Percentiles rank a stretch among this genome's conserved stretches.
These are phyloP conservation scores for Yamadazyma akitaensis DNA, from an alignment of 805 yeast species.

Conservation along the genomic window DNA sequence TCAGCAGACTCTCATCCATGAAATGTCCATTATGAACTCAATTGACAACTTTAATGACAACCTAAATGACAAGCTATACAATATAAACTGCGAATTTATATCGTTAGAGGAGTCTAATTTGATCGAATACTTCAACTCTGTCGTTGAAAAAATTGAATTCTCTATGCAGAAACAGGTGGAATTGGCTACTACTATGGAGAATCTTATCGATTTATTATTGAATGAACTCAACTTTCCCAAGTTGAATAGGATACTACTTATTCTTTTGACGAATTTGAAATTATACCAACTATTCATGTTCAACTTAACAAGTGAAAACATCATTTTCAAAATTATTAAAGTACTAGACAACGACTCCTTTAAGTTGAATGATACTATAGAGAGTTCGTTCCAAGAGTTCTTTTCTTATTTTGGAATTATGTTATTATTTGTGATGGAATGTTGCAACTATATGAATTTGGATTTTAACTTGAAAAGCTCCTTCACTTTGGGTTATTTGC, in stretches of 20 bases:
- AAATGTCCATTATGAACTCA: conserved; percentile 22
- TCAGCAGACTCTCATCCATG: conserved; percentile 25
- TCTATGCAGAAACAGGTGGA: conserved; percentile 25
- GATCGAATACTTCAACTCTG: conserved; percentile 22
- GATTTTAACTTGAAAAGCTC: conserved; percentile 25
- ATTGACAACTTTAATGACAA: conserved; percentile 20
- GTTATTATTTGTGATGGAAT: conserved; percentile 26
- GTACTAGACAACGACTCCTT: conserved; percentile 47
- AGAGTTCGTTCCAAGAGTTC: conserved; percentile 58
- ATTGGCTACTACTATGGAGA: conserved; percentile 17
- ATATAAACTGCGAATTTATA: conserved; percentile 36
- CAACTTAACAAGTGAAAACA: conserved; percentile 42
- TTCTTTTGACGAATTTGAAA: conserved; percentile 43
- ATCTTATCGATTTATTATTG: conserved; percentile 23
- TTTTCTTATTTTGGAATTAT: conserved; percentile 68
- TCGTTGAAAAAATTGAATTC: conserved; percentile 21
- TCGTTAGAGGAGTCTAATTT: conserved; percentile 40
- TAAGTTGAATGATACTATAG: conserved; percentile 46
- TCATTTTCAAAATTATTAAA: conserved; percentile 42
- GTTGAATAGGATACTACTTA: conserved; percentile 46
- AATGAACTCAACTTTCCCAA: conserved; percentile 28
- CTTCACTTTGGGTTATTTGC: conserved; percentile 30
- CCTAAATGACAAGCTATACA: conserved; percentile 30
- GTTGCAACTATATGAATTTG: conserved; percentile 18
- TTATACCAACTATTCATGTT: conserved; percentile 38